Conservation (phyloP, 257 asterid species). For the Solanum medicagineum region DNA sequence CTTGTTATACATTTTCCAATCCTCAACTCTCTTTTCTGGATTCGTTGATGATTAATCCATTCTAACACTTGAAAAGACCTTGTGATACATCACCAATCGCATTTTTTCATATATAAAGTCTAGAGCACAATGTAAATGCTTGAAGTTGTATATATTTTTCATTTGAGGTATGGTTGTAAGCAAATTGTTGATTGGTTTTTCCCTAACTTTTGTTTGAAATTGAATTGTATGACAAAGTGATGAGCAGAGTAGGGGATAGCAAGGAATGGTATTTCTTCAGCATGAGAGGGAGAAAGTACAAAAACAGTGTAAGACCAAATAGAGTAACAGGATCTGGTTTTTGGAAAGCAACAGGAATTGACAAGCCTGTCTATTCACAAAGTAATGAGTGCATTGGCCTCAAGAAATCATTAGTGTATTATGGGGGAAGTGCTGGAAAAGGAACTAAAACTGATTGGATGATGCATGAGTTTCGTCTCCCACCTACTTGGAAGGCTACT, state of each 20-base stretch:
- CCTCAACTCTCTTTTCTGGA: neutral
- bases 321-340: constrained; percentile 16
- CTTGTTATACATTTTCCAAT: neutral
- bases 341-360: constrained; percentile 17
- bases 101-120: neutral
- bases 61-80: neutral
- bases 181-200: neutral
- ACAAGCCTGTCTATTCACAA: neutral
- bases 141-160: neutral
- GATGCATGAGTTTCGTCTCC: constrained; percentile 27
- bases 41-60: neutral
- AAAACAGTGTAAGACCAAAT: constrained; percentile 31
- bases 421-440: constrained; percentile 16
- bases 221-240: neutral
- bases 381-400: constrained; percentile 5
- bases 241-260: constrained; percentile 9
- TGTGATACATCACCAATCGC: neutral
- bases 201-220: neutral
- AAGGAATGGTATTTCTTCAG: constrained; percentile 55
- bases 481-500: neutral
- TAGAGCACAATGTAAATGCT: neutral
- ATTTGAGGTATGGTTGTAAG: neutral
- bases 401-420: constrained; percentile 17
- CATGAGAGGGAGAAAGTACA: constrained; percentile 45
- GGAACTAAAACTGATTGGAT: constrained; percentile 26